Percentiles rank a stretch among this genome's conserved stretches.
phyloP scores from a whole-genome alignment of 2,329 filamentous ascomycete genomes.

The Albophoma yamanashiensis region DNA sequence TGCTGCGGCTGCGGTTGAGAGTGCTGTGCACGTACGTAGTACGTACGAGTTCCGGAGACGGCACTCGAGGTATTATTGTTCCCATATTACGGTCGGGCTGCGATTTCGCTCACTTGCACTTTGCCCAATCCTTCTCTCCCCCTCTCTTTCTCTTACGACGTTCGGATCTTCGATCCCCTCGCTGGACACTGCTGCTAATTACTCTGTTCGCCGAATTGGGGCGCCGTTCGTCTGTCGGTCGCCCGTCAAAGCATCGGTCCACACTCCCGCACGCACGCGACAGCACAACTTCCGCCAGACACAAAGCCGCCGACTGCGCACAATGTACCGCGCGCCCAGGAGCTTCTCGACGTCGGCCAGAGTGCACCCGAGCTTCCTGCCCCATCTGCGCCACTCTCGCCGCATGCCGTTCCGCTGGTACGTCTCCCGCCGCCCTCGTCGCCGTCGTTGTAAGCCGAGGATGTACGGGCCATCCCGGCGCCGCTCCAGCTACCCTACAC shows the following conservation, averaged over 20 bases:
- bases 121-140: too few species aligned
- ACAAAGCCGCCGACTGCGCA: neutral
- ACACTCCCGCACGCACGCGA: too few species aligned
- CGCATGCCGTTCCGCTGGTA: conserved; percentile 21
- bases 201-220: neutral
- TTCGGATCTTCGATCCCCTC: neutral
- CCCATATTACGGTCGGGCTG: neutral
- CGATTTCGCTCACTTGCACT: neutral
- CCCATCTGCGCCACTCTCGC: conserved; percentile 18
- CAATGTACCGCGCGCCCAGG: conserved; percentile 10
- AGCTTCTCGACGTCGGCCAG: conserved; percentile 22
- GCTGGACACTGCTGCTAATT: neutral
- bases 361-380: conserved; percentile 21
- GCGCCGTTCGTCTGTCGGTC: neutral
- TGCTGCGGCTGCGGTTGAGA: too few species aligned
- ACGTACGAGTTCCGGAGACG: neutral
- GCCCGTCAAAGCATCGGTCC: too few species aligned
- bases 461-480: neutral
- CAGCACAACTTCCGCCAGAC: neutral
- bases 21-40: too few species aligned
- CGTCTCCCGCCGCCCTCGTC: neutral
- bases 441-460: neutral
- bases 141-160: neutral
- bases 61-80: neutral
- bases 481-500: neutral